Evolutionary conservation across 306 rosid species (phyloP), one percentile per base, ranked within the genome.

Genomic region (Fragaria nilgerrensis): DNA sequence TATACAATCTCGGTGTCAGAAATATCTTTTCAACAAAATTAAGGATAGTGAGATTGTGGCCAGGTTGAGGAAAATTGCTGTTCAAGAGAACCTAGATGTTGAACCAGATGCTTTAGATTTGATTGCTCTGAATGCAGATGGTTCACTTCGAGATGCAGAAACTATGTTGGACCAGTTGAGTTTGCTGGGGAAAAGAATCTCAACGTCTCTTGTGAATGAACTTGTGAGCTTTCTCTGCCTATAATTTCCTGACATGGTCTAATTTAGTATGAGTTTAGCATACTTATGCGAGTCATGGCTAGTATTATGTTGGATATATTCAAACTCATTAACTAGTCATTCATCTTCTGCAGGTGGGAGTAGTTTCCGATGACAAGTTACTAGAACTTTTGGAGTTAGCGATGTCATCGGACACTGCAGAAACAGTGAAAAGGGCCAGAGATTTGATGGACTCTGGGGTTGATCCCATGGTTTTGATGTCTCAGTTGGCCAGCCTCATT

Each of bases 61-160:
- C 52, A 88, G 97, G 86, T 83, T 95, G 86, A 89, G 81, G 85
- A 92, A 86, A 73, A 87, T 95, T 84, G 87, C 92, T 78, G 79
- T 85, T 37, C 86, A 86, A 52, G 99, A 95, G 78, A 91, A 79
- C 82, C 83, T 95, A 36, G 96, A 95, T 76, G 89, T 88, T 78
- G 97, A 92, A 82, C 80, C 86, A 68, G 96, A 92, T 87, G 96
- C 99, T n/a, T 82, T 95, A 82, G 92, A 92, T 72, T 91, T 95
- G 86, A 95, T 95, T 82, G 97, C 97, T 45, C 73, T 85, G 87
- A 92, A 95, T 82, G 99, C 97, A 16, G 97, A 95, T 79, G 99
- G 99, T 82, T 92, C 98, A 50, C 99, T 95, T 88, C 90, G 93
- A 76, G 99, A 92, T 76, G 98, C 98, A 47, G 99, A 92, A 91